Evolutionary conservation across 1,284 basidiomycete genomes (phyloP).

Genomic region (Meira miltonrushii): DNA sequence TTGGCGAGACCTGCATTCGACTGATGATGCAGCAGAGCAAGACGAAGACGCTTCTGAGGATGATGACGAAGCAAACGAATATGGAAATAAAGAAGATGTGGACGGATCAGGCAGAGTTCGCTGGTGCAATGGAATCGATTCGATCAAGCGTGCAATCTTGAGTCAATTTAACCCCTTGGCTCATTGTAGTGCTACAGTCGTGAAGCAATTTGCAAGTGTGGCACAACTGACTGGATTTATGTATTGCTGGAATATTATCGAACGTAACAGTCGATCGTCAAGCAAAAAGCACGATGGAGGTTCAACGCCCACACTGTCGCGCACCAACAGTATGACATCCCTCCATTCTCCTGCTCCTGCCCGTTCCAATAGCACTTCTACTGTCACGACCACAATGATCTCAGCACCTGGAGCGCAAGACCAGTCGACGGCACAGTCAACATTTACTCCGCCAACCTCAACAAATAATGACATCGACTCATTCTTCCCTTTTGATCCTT

Average conservation of each 20-base stretch:
- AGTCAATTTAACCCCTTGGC: slow-evolving; percentile 79
- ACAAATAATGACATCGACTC: slow-evolving; percentile 63
- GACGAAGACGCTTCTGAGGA: slow-evolving; percentile 9
- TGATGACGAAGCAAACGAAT: not conserved
- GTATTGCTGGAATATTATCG: slow-evolving; percentile 90
- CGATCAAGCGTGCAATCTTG: slow-evolving; percentile 74
- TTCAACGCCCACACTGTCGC: not conserved
- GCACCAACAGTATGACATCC: no score
- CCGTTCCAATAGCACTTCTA: not conserved
- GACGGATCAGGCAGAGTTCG: slow-evolving; percentile 8
- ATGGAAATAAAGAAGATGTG: not conserved
- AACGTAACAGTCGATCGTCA: slow-evolving; percentile 61
- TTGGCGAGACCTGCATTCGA: slow-evolving; percentile 69
- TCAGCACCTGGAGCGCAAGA: not conserved
- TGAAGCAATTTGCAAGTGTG: slow-evolving; percentile 87
- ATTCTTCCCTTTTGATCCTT: slow-evolving; percentile 99
- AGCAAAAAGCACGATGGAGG: not conserved
- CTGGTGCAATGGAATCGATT: slow-evolving; percentile 78
- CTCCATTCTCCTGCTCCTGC: no score
- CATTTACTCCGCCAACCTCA: not conserved
- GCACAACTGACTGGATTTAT: slow-evolving; percentile 85
- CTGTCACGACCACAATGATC: not conserved
- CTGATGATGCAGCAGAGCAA: slow-evolving; percentile 22
- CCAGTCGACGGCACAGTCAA: not conserved
- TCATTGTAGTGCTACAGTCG: slow-evolving; percentile 73